A percentile compares a stretch with the other conserved stretches of the same genome.
These are phyloP conservation scores for Zostera marina DNA, from an alignment of 116 monocot genomes.

Conservation along the genomic window DNA sequence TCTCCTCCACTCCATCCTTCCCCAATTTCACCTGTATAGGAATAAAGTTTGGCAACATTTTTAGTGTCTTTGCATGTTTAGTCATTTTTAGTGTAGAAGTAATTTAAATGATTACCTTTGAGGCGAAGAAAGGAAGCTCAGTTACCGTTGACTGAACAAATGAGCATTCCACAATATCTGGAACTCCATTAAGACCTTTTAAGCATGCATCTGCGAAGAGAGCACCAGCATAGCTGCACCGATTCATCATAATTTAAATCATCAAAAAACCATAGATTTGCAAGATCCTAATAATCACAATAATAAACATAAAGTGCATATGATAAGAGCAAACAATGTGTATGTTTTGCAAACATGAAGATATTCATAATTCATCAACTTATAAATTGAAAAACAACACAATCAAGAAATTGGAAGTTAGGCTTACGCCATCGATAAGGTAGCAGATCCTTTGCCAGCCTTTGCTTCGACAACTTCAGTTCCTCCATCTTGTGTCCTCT, in stretches of 20 bases:
- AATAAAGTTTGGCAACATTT: neutral
- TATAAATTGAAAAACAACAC: neutral
- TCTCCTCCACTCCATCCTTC: conserved; percentile 15
- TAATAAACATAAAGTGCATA: no score
- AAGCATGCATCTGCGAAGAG: conserved; percentile 95
- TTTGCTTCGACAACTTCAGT: conserved; percentile 91
- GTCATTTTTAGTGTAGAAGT: no score
- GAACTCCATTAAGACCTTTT: conserved; percentile 92
- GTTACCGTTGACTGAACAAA: conserved; percentile 85
- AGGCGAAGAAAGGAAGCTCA: conserved; percentile 95
- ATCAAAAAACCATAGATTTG: neutral
- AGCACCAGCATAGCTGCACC: conserved; percentile 90
- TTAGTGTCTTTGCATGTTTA: neutral
- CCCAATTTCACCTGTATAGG: conserved; percentile 15
- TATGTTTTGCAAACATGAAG: neutral
- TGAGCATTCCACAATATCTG: conserved; percentile 75
- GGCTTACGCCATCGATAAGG: conserved; percentile 82
- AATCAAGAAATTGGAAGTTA: neutral
- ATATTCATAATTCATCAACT: neutral
- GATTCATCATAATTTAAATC: neutral
- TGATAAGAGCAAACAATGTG: no score
- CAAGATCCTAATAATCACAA: neutral
- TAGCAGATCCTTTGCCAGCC: conserved; percentile 92
- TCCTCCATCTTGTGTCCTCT: conserved; percentile 85
- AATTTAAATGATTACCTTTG: conserved; percentile 41